phyloP scores from a whole-genome alignment of 2,329 filamentous ascomycete genomes.

The Ophiocordyceps sinensis region DNA sequence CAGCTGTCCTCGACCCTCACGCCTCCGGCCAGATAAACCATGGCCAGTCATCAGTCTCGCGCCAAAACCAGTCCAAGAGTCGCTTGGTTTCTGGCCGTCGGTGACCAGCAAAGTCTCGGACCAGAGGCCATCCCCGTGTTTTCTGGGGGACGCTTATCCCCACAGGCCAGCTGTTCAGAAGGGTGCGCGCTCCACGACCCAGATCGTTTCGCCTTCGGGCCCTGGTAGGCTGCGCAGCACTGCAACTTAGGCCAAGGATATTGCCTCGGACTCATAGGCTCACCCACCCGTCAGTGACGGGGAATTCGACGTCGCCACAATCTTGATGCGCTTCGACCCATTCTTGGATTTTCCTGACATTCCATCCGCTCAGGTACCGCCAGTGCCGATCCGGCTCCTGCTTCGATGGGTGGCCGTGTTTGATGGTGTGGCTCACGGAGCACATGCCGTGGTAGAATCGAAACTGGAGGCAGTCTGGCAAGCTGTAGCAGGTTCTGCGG shows the following conservation, averaged over 20 bases:
- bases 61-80: too few relatives aligned
- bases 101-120: too few relatives aligned
- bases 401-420: slow-evolving; percentile 22
- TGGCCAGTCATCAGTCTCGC: too few relatives aligned
- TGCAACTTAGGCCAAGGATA: neutral
- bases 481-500: slow-evolving; percentile 25
- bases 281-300: neutral
- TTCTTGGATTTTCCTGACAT: slow-evolving; percentile 21
- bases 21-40: too few relatives aligned
- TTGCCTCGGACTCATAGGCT: neutral
- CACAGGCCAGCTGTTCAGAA: too few relatives aligned
- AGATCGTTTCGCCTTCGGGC: too few relatives aligned
- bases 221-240: neutral
- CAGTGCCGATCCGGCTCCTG: slow-evolving; percentile 14
- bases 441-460: slow-evolving; percentile 25
- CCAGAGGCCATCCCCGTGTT: too few relatives aligned
- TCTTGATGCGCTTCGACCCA: slow-evolving; percentile 23
- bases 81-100: too few relatives aligned
- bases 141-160: too few relatives aligned
- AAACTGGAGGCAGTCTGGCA: slow-evolving; percentile 25
- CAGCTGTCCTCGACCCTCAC: too few relatives aligned
- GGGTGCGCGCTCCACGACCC: too few relatives aligned
- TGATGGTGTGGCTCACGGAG: slow-evolving; percentile 18
- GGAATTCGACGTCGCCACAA: slow-evolving; percentile 12
- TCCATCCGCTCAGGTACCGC: slow-evolving; percentile 25